Percentiles rank a stretch among this genome's conserved stretches.
phyloP scores from a whole-genome alignment of 2,329 filamentous ascomycete species.

The Alternaria triticina region DNA sequence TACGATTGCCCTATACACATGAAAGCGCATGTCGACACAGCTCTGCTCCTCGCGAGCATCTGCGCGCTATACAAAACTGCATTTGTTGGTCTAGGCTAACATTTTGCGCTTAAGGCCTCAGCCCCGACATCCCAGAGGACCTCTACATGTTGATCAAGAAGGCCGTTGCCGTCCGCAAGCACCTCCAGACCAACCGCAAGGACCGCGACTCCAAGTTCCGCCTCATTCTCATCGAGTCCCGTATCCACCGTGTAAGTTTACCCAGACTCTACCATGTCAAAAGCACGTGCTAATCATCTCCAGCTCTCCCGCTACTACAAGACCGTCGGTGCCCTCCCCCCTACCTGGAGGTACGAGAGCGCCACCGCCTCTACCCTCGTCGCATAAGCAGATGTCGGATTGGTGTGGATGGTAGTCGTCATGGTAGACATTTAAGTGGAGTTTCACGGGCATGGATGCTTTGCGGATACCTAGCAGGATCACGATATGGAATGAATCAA shows the following conservation, averaged over 20 bases:
- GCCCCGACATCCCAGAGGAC: slow-evolving; percentile 98
- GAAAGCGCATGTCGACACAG: slow-evolving; percentile 50
- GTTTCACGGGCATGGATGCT: slow-evolving; percentile 47
- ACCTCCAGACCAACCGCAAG: slow-evolving; percentile 99
- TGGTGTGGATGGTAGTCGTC: slow-evolving; percentile 28
- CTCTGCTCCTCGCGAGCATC: slow-evolving; percentile 33
- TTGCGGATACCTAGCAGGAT: slow-evolving; percentile 42
- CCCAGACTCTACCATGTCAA: neutral
- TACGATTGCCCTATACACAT: slow-evolving; percentile 66
- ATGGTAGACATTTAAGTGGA: slow-evolving; percentile 41
- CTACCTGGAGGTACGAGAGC: slow-evolving; percentile 99
- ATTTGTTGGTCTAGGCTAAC: slow-evolving; percentile 49
- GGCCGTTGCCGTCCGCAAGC: slow-evolving; percentile 92
- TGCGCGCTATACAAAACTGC: slow-evolving; percentile 73
- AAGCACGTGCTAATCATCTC: neutral
- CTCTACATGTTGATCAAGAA: slow-evolving; percentile 99
- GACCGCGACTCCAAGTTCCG: slow-evolving; percentile 99
- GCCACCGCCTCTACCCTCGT: slow-evolving; percentile 72
- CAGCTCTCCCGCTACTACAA: slow-evolving; percentile 98
- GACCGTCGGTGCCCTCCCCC: slow-evolving; percentile 82
- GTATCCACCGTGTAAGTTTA: slow-evolving; percentile 80
- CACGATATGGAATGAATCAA: slow-evolving; percentile 47
- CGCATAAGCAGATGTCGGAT: slow-evolving; percentile 49
- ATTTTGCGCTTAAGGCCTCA: slow-evolving; percentile 73
- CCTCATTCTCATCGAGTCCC: slow-evolving; percentile 99